phyloP scores from a whole-genome alignment of 148 eudicot species.

The Vaccinium darrowii region DNA sequence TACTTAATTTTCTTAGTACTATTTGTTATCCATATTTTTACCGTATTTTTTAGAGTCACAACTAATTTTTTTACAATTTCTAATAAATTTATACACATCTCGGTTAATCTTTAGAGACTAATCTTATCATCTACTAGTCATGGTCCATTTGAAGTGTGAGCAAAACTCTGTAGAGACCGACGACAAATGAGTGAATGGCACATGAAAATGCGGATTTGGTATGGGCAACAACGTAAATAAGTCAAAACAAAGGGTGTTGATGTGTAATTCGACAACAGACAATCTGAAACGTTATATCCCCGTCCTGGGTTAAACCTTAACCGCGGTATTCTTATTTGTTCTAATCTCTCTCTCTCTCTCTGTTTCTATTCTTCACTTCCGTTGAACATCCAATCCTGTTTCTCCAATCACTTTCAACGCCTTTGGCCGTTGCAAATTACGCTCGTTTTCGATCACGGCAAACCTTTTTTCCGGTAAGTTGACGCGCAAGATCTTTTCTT shows the following conservation, averaged over 20 bases:
- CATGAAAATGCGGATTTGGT: too few species aligned
- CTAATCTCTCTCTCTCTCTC: constrained; percentile 3
- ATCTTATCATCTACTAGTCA: too few species aligned
- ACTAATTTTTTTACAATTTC: too few species aligned
- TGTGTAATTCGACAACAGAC: not conserved
- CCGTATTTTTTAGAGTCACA: too few species aligned
- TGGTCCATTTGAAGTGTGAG: too few species aligned
- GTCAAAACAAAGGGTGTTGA: not conserved
- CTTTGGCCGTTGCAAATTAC: not conserved
- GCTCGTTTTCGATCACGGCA: not conserved
- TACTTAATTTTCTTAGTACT: too few species aligned
- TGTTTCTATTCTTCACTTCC: not conserved
- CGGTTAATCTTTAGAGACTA: too few species aligned
- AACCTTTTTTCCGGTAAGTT: constrained; percentile 8
- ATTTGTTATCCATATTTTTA: too few species aligned
- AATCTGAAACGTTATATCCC: not conserved
- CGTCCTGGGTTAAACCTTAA: constrained; percentile 1
- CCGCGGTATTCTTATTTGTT: constrained; percentile 6
- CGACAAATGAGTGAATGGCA: too few species aligned
- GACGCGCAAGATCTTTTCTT: not conserved
- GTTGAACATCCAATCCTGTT: constrained; percentile 3
- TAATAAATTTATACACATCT: too few species aligned
- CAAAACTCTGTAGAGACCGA: too few species aligned
- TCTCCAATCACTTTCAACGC: constrained; percentile 5
- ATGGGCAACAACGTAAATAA: constrained; percentile 2